Percentiles rank a stretch among this genome's conserved stretches.
These are phyloP conservation scores for Gryganskiella cystojenkinii DNA, from an alignment of 192 early-diverging fungal species.

Conservation along the genomic window DNA sequence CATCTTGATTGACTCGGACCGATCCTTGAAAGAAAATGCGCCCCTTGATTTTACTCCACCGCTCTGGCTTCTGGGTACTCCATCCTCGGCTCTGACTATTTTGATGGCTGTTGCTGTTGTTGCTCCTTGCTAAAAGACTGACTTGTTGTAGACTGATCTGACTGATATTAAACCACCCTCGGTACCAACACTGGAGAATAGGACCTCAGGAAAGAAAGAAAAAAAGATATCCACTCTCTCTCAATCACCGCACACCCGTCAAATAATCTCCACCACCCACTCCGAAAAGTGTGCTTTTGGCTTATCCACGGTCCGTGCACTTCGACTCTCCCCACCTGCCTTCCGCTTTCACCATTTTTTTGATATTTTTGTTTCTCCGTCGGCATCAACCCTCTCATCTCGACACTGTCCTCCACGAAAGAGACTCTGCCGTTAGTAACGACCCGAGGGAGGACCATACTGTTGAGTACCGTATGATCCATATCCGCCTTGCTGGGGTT, in stretches of 20 bases:
- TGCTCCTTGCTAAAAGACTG: no score
- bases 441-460: slow-evolving; percentile 43
- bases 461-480: slow-evolving; percentile 53
- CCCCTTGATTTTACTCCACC: not conserved
- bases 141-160: no score
- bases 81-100: no score
- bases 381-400: not conserved
- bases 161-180: no score
- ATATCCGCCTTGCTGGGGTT: slow-evolving; percentile 48
- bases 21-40: no score
- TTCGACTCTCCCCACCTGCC: not conserved
- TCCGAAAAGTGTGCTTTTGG: no score
- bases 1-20: no score
- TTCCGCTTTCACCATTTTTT: slow-evolving; percentile 6
- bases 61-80: no score
- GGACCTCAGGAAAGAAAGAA: not conserved
- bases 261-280: slow-evolving; percentile 1
- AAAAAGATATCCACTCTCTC: not conserved
- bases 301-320: not conserved
- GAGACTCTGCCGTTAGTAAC: slow-evolving; percentile 24
- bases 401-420: not conserved
- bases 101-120: no score
- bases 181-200: not conserved
- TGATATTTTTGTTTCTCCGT: slow-evolving; percentile 3
- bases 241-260: not conserved